Percentiles rank a stretch among this genome's conserved stretches.
These are phyloP conservation scores for Phaeophleospora eucalypticola DNA, from an alignment of 2,329 filamentous ascomycete genomes.

Conservation along the genomic window DNA sequence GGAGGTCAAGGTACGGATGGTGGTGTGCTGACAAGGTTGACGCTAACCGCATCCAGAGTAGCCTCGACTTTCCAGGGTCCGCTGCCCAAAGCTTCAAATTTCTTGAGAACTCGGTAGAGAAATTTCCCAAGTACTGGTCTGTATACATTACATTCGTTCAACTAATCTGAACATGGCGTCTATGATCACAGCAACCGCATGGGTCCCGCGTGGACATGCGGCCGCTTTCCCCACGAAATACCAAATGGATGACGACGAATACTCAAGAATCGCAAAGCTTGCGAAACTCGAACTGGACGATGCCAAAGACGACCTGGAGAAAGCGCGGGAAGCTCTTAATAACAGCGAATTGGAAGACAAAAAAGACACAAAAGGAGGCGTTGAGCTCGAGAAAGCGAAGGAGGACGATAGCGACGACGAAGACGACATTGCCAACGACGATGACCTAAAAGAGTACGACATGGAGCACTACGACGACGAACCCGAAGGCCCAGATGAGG, in stretches of 20 bases:
- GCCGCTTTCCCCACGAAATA: conserved; percentile 49
- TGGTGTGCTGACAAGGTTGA: not conserved
- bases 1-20: not conserved
- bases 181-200: conserved; percentile 52
- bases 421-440: conserved; percentile 50
- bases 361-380: conserved; percentile 70
- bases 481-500: conserved; percentile 53
- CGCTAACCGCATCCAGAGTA: no score
- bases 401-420: conserved; percentile 25
- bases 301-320: conserved; percentile 78
- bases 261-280: conserved; percentile 48
- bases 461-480: conserved; percentile 90
- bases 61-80: no score
- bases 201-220: conserved; percentile 50
- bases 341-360: conserved; percentile 33
- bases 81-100: not conserved
- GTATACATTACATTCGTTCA: not conserved
- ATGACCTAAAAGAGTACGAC: conserved; percentile 93
- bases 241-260: conserved; percentile 50
- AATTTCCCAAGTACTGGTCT: not conserved
- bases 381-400: conserved; percentile 46
- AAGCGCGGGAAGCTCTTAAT: conserved; percentile 52
- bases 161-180: conserved; percentile 42
- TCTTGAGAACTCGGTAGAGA: not conserved
- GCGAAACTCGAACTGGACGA: conserved; percentile 74